Evolutionary conservation across 2,329 filamentous ascomycete genomes (phyloP).

Genomic region (Arthrobotrys pseudoclavata): DNA sequence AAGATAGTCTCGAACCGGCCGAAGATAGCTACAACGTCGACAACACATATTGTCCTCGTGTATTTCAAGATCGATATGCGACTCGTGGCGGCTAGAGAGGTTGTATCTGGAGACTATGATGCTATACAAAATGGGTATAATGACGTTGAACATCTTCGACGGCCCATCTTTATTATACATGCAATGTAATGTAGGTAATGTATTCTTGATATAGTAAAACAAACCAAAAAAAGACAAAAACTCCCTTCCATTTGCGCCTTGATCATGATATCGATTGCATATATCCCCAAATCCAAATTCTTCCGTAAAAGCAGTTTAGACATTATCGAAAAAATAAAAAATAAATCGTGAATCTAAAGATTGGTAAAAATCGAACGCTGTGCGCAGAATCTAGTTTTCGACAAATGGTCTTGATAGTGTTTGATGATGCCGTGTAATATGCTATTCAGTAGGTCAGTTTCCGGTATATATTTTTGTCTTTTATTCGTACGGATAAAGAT

Average conservation of each 20-base stretch:
- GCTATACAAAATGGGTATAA: no score
- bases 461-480: not conserved
- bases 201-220: conserved; percentile 2
- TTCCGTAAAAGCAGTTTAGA: conserved; percentile 14
- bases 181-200: not conserved
- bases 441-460: conserved; percentile 24
- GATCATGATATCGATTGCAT: not conserved
- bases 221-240: not conserved
- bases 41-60: conserved; percentile 16
- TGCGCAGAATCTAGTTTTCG: conserved; percentile 28
- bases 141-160: no score
- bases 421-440: conserved; percentile 54
- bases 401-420: conserved; percentile 35
- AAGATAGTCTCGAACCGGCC: not conserved
- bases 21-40: conserved; percentile 19
- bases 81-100: not conserved
- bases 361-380: not conserved
- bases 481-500: not conserved
- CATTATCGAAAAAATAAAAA: conserved; percentile 1
- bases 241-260: conserved; percentile 16
- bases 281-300: not conserved
- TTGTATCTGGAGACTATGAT: no score
- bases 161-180: not conserved
- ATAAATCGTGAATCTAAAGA: not conserved
- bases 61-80: not conserved